Conservation (phyloP, 106 monocot species). For the Dioscorea alata region DNA sequence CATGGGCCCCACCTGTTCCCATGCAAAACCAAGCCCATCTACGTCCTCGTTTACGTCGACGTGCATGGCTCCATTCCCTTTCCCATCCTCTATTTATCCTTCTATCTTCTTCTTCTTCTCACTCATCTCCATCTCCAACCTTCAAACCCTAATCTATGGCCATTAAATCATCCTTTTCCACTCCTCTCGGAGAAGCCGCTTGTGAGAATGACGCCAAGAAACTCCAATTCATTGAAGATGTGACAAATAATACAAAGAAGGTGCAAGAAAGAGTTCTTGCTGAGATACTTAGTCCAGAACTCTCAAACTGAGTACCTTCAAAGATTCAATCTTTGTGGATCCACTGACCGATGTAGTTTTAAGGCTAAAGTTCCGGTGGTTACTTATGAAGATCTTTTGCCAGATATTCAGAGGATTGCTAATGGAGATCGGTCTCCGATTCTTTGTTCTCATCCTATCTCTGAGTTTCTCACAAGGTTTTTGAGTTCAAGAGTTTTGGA, state of each 20-base stretch:
- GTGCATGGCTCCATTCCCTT: slow-evolving; percentile 20
- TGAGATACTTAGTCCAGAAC: too few relatives aligned
- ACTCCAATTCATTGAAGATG: slow-evolving; percentile 43
- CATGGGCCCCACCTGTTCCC: not conserved
- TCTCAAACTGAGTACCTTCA: slow-evolving; percentile 43
- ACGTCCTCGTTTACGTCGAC: slow-evolving; percentile 10
- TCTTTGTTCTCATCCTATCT: slow-evolving; percentile 49
- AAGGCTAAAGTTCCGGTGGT: slow-evolving; percentile 46
- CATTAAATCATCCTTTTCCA: too few relatives aligned
- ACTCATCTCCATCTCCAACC: too few relatives aligned
- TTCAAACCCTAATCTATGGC: too few relatives aligned
- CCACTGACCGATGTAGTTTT: slow-evolving; percentile 34
- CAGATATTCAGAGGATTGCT: slow-evolving; percentile 67
- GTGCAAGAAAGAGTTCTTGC: too few relatives aligned
- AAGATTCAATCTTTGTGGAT: slow-evolving; percentile 25
- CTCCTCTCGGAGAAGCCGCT: too few relatives aligned
- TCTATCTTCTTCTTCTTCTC: not conserved
- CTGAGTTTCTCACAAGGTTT: slow-evolving; percentile 82
- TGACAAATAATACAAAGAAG: not conserved
- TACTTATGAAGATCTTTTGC: slow-evolving; percentile 64
- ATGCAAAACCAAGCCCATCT: not conserved
- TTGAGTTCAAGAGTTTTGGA: too few relatives aligned
- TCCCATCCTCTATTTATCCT: slow-evolving; percentile 18
- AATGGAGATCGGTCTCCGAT: slow-evolving; percentile 74
- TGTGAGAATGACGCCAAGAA: slow-evolving; percentile 27